These are phyloP conservation scores for Chalaropsis thielavioides DNA, from an alignment of 2,329 filamentous ascomycete genomes.

Conservation along the genomic window DNA sequence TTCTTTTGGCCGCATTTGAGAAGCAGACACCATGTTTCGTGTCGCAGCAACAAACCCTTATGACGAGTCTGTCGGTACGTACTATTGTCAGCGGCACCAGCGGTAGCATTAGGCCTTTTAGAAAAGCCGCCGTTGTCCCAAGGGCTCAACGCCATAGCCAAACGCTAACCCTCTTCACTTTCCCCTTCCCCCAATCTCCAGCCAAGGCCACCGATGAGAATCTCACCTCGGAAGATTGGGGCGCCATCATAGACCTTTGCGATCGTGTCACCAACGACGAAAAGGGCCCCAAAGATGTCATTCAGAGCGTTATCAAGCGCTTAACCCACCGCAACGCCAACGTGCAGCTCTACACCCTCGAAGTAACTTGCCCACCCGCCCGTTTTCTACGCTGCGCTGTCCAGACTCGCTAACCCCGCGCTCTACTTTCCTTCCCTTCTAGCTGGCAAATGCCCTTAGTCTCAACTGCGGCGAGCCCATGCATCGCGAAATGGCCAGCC, in stretches of 20 bases:
- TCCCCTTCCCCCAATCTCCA: conserved; percentile 22
- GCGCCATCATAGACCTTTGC: conserved; percentile 49
- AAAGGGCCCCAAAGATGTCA: conserved; percentile 63
- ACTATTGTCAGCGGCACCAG: neutral
- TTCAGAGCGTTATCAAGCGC: conserved; percentile 80
- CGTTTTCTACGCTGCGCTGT: neutral
- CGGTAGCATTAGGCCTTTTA: no score
- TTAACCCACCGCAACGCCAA: conserved; percentile 89
- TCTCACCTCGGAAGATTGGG: conserved; percentile 67
- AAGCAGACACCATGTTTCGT: conserved; percentile 38
- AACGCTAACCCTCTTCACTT: neutral
- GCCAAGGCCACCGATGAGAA: conserved; percentile 90
- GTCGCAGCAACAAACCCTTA: conserved; percentile 43
- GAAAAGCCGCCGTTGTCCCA: conserved; percentile 7
- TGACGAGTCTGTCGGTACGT: conserved; percentile 45
- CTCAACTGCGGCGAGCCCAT: conserved; percentile 81
- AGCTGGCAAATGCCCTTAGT: conserved; percentile 80
- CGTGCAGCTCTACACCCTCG: conserved; percentile 87
- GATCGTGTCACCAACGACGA: conserved; percentile 41
- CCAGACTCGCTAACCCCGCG: neutral
- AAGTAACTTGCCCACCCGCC: conserved; percentile 44
- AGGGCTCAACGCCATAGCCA: conserved; percentile 9
- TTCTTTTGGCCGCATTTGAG: neutral
- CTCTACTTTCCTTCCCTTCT: conserved; percentile 14
- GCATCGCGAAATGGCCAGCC: conserved; percentile 78